A percentile compares a stretch with the other conserved stretches of the same genome.
These are phyloP conservation scores for Plasmodium adleri DNA, from an alignment of 169 alveolate genomes.

Conservation along the genomic window DNA sequence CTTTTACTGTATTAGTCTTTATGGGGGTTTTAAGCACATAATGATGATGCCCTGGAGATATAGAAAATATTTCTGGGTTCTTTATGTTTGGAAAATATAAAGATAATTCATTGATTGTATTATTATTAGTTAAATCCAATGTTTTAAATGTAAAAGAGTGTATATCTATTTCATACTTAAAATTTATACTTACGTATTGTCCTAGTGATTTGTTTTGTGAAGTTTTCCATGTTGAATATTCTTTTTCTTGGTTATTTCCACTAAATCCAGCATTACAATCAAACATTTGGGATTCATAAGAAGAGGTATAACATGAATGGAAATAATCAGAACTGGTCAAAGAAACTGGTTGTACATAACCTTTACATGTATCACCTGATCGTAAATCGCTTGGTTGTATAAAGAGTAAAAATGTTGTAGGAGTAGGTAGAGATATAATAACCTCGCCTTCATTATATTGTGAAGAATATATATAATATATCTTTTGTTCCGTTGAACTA, in stretches of 20 bases:
- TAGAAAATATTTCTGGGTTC: constrained; percentile 53
- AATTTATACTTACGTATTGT: constrained; percentile 80
- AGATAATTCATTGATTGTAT: constrained; percentile 82
- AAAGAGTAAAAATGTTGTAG: constrained; percentile 80
- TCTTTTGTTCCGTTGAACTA: constrained; percentile 63
- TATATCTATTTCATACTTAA: constrained; percentile 82
- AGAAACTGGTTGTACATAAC: constrained; percentile 74
- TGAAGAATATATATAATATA: constrained; percentile 63
- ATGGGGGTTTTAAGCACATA: constrained; percentile 54
- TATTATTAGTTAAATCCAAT: constrained; percentile 69
- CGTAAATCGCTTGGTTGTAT: constrained; percentile 74
- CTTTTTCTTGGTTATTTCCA: constrained; percentile 83
- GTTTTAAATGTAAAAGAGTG: constrained; percentile 83
- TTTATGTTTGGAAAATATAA: constrained; percentile 74
- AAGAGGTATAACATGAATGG: constrained; percentile 78
- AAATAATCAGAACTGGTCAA: constrained; percentile 49
- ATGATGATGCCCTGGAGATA: constrained; percentile 69
- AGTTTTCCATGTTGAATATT: constrained; percentile 83
- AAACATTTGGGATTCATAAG: constrained; percentile 80
- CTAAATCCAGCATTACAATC: constrained; percentile 83
- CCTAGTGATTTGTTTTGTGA: constrained; percentile 80
- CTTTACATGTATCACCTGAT: constrained; percentile 76
- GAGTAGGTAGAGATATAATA: constrained; percentile 37
- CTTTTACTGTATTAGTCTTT: constrained; percentile 62
- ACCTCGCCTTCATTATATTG: constrained; percentile 68